A percentile compares a stretch with the other conserved stretches of the same genome.
Conservation (phyloP, 2,329 filamentous ascomycete species). For the Colletotrichum cuscutae region DNA sequence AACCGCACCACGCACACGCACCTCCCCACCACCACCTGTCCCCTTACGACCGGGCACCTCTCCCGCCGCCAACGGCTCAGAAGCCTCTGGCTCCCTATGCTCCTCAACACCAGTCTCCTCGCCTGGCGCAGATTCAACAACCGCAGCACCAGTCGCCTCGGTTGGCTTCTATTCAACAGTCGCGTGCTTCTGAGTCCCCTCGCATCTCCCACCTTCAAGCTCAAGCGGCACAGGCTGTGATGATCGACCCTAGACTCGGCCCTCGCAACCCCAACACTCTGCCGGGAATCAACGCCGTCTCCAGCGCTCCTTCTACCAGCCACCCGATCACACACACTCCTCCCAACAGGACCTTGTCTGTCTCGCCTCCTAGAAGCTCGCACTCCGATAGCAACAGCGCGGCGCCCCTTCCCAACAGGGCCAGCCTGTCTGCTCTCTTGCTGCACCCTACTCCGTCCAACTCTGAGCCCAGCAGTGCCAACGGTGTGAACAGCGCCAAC, state of each 20-base stretch:
- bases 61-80: conserved; percentile 48
- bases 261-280: conserved; percentile 55
- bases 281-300: conserved; percentile 40
- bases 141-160: conserved; percentile 40
- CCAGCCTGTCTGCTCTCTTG: conserved; percentile 60
- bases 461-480: conserved; percentile 58
- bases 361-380: conserved; percentile 57
- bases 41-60: conserved; percentile 47
- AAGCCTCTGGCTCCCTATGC: conserved; percentile 46
- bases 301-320: conserved; percentile 46
- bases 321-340: conserved; percentile 49
- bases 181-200: conserved; percentile 49
- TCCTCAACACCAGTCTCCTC: conserved; percentile 46
- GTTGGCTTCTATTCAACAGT: conserved; percentile 25
- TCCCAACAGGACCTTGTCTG: conserved; percentile 57
- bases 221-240: conserved; percentile 50
- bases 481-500: conserved; percentile 52
- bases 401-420: conserved; percentile 47
- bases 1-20: conserved; percentile 42
- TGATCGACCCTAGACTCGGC: conserved; percentile 51
- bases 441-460: conserved; percentile 60
- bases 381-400: conserved; percentile 45
- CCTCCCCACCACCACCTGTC: conserved; percentile 37
- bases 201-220: conserved; percentile 57
- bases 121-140: conserved; percentile 34